phyloP scores from a whole-genome alignment of 2,329 filamentous ascomycete species.

The Microsporum audouinii region DNA sequence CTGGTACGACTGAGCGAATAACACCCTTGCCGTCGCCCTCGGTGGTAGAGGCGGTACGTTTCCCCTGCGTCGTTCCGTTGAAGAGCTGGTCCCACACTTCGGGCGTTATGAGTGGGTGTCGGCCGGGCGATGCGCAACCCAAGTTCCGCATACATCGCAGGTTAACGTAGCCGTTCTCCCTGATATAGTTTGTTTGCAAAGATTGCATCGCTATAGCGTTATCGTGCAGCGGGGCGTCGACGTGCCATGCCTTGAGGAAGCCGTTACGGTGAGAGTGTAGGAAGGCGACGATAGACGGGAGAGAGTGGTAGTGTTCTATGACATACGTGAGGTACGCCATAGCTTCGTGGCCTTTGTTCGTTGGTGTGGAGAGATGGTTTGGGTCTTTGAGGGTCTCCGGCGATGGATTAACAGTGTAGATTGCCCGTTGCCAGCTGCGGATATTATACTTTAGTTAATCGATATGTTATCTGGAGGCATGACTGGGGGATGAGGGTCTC shows the following conservation, averaged over 20 bases:
- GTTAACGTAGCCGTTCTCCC: constrained; percentile 42
- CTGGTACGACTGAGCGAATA: not conserved
- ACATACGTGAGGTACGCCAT: constrained; percentile 45
- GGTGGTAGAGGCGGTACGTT: not conserved
- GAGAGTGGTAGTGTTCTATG: constrained; percentile 39
- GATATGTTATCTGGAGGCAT: not conserved
- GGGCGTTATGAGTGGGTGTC: constrained; percentile 18
- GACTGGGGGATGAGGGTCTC: not conserved
- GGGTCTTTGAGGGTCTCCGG: constrained; percentile 10
- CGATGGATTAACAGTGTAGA: constrained; percentile 35
- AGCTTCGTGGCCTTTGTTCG: constrained; percentile 43
- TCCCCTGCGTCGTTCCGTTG: constrained; percentile 20
- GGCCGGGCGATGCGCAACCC: constrained; percentile 33
- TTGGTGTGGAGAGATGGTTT: constrained; percentile 14
- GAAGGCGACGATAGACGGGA: constrained; percentile 39
- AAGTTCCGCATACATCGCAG: constrained; percentile 44
- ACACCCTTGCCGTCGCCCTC: constrained; percentile 5
- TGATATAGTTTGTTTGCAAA: constrained; percentile 38
- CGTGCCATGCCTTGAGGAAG: constrained; percentile 38
- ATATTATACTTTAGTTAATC: not conserved
- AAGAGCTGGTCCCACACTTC: constrained; percentile 23
- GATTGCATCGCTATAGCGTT: constrained; percentile 36
- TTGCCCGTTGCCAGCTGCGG: constrained; percentile 35
- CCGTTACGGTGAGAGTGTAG: constrained; percentile 30
- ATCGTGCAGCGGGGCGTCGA: constrained; percentile 41